Evolutionary conservation across 2,329 filamentous ascomycete genomes (phyloP).

Genomic region (Seiridium unicorne): DNA sequence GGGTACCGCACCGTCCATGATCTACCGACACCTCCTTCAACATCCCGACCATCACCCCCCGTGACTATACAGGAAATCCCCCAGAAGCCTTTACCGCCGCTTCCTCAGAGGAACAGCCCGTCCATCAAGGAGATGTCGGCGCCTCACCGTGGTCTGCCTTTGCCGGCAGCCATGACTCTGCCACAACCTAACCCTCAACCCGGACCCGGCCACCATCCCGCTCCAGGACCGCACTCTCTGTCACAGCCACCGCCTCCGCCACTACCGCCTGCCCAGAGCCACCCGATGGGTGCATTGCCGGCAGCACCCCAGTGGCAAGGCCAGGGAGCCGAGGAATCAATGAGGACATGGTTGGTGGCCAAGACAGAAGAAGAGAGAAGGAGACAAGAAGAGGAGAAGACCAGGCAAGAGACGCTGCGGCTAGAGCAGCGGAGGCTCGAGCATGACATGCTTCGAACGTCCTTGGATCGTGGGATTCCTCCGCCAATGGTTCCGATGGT

Average conservation of each 20-base stretch:
- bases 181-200: slow-evolving; percentile 37
- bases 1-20: slow-evolving; percentile 62
- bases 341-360: slow-evolving; percentile 69
- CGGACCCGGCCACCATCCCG: slow-evolving; percentile 25
- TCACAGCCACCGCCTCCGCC: slow-evolving; percentile 23
- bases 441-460: slow-evolving; percentile 69
- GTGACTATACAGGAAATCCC: slow-evolving; percentile 47
- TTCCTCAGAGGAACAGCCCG: slow-evolving; percentile 45
- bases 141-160: slow-evolving; percentile 67
- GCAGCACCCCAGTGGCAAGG: slow-evolving; percentile 66
- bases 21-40: slow-evolving; percentile 57
- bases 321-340: slow-evolving; percentile 67
- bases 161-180: slow-evolving; percentile 64
- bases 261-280: slow-evolving; percentile 32
- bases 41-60: slow-evolving; percentile 54
- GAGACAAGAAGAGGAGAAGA: slow-evolving; percentile 73
- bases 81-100: slow-evolving; percentile 37
- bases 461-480: slow-evolving; percentile 67
- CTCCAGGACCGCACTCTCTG: slow-evolving; percentile 26
- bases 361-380: slow-evolving; percentile 73
- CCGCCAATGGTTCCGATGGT: slow-evolving; percentile 73
- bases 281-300: slow-evolving; percentile 55
- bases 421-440: slow-evolving; percentile 73
- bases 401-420: slow-evolving; percentile 61
- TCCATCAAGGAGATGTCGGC: slow-evolving; percentile 61